Base-by-base conservation (phyloP, 352 stramenopile species). In the Phytophthora brassicae region DNA sequence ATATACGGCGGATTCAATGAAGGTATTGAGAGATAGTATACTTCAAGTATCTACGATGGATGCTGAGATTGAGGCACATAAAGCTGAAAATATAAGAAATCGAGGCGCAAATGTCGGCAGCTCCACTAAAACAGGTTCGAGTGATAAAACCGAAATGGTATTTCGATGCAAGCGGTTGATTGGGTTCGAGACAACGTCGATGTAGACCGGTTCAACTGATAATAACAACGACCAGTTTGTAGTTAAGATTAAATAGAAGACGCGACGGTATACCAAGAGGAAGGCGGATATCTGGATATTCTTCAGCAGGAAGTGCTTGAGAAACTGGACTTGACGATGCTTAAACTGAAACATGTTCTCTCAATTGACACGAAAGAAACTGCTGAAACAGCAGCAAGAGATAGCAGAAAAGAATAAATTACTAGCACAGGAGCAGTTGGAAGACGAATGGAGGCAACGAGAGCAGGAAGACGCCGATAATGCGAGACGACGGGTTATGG, bases 321-420 rank as follows among this genome's bases (percentile, higher is more conserved):
- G 46, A 84, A 87, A 16, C 67, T 89, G 4, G 70, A 87, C n/a
- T 57, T 87, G 2, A 83, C 79, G n/a, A 89, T 89, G 6, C 42
- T 89, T 11, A 77, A 77, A 54, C 66, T 89, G n/a, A 75, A 70
- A 16, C 79, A 89, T 35, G 69, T 84, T 19, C 68, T 89, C 1
- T 57, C 42, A 2, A 74, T 89, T 23, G 70, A 84, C 22, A 47
- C 53, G 14, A 89, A 89, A 56, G 79, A 86, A 55, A 62, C 70
- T 3, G 59, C 49, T 3, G 79, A 45, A 35, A 16, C 42, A 64
- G 41, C 23, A 58, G 47, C 42, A 46, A 47, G 51, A 74, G n/a
- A 16, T 57, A 9, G 33, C 60, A 12, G 47, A 57, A 35, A n/a
- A 35, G 17, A 36, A 20, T 6, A 60, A 16, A 39, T 23, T 9